These are phyloP conservation scores for Striga hermonthica DNA, from an alignment of 305 asterid species.

Conservation along the genomic window DNA sequence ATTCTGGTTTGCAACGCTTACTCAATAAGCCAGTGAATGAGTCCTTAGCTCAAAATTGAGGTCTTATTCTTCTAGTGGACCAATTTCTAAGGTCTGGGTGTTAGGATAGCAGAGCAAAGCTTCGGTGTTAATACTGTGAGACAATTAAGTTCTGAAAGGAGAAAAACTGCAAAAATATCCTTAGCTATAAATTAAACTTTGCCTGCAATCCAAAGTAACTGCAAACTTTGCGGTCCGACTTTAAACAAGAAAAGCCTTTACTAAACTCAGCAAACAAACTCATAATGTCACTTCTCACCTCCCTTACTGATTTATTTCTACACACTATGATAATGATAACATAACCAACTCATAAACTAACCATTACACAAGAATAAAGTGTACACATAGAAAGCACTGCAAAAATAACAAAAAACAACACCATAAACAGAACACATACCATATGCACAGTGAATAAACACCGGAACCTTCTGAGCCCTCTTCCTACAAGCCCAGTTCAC, in stretches of 20 bases:
- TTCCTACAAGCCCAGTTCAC: constrained; percentile 92
- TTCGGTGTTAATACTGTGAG: too few relatives aligned
- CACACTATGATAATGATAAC: not conserved
- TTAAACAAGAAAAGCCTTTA: not conserved
- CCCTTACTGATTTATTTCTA: not conserved
- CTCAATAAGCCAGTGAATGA: too few relatives aligned
- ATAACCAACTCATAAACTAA: not conserved
- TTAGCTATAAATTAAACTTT: too few relatives aligned
- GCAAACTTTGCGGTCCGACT: not conserved
- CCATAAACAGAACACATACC: constrained; percentile 42
- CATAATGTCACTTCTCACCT: not conserved
- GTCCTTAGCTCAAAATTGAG: too few relatives aligned
- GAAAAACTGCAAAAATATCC: too few relatives aligned
- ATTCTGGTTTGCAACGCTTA: too few relatives aligned
- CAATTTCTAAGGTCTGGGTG: too few relatives aligned
- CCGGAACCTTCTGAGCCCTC: constrained; percentile 66
- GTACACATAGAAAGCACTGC: not conserved
- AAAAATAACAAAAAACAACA: not conserved
- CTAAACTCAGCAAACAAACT: not conserved
- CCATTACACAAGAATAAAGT: not conserved
- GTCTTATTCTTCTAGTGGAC: too few relatives aligned
- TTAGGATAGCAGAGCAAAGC: too few relatives aligned
- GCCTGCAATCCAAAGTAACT: too few relatives aligned
- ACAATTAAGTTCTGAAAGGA: too few relatives aligned
- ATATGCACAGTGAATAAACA: constrained; percentile 85